Conservation (phyloP, 148 eudicot species). For the Amaranthus hypochondriacus region DNA sequence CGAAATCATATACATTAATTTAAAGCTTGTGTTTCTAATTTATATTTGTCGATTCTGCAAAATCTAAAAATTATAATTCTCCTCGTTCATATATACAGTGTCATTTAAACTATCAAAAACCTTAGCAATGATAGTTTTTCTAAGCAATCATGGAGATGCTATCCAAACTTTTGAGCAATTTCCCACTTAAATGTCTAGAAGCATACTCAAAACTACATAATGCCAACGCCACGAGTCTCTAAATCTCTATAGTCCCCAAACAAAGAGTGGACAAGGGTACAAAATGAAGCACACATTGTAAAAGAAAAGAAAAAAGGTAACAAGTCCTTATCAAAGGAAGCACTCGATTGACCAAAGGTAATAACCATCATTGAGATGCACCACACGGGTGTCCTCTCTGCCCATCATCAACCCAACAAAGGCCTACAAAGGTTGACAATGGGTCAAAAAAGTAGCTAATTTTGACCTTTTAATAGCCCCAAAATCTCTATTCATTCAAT, state of each 20-base stretch:
- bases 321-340: constrained; percentile 21
- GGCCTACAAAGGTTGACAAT: constrained; percentile 29
- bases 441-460: constrained; percentile 14
- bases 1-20: too few species aligned
- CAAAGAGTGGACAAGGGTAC: constrained; percentile 19
- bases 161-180: constrained; percentile 5
- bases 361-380: constrained; percentile 30
- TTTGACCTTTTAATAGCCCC: constrained; percentile 15
- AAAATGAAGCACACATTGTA: constrained; percentile 16
- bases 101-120: not conserved
- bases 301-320: not conserved
- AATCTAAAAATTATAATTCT: too few species aligned
- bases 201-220: constrained; percentile 10
- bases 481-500: constrained; percentile 5
- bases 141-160: not conserved
- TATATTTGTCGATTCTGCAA: too few species aligned
- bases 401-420: constrained; percentile 32
- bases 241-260: constrained; percentile 12
- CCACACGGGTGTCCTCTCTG: constrained; percentile 30
- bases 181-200: constrained; percentile 10
- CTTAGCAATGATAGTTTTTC: not conserved
- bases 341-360: constrained; percentile 22
- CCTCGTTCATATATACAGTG: too few species aligned
- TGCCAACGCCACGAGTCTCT: constrained; percentile 9
- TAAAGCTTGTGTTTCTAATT: too few species aligned